These are phyloP conservation scores for Eucalyptus regnans DNA, from an alignment of 345 rosid genomes.

Conservation along the genomic window DNA sequence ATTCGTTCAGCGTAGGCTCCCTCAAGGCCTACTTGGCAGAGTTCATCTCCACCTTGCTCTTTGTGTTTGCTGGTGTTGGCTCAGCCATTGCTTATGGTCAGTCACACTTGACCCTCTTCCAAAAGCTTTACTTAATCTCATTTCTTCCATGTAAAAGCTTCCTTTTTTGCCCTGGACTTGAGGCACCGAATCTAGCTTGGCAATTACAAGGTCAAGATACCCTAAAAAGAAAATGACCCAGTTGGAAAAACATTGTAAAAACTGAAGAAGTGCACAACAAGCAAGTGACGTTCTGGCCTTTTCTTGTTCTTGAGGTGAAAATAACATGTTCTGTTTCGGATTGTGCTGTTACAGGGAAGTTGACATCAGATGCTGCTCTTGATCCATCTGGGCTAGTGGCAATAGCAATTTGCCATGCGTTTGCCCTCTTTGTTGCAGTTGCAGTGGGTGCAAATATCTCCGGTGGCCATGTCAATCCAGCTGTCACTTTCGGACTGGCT, in stretches of 20 bases:
- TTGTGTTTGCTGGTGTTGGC: constrained; percentile 92
- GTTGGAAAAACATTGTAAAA: background rate
- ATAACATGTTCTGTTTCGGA: background rate
- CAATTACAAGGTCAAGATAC: background rate
- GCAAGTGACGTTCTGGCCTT: background rate
- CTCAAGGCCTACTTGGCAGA: constrained; percentile 82
- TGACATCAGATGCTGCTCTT: constrained; percentile 74
- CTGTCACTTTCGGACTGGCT: constrained; percentile 87
- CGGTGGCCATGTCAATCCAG: constrained; percentile 96
- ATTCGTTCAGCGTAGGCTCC: constrained; percentile 74
- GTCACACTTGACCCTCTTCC: background rate
- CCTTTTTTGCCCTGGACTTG: background rate
- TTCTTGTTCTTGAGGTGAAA: background rate
- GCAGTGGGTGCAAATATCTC: constrained; percentile 86
- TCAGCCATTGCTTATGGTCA: constrained; percentile 86
- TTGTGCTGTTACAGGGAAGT: constrained; percentile 28
- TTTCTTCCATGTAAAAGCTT: background rate
- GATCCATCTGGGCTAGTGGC: constrained; percentile 86
- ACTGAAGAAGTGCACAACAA: background rate
- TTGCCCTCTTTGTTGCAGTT: constrained; percentile 88
- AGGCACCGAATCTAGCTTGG: background rate
- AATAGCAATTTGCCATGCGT: constrained; percentile 76
- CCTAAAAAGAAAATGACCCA: background rate
- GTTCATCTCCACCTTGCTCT: constrained; percentile 89
- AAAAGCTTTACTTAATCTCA: background rate